These are phyloP conservation scores for Solioccasus polychromus DNA, from an alignment of 768 basidiomycete species.

Conservation along the genomic window DNA sequence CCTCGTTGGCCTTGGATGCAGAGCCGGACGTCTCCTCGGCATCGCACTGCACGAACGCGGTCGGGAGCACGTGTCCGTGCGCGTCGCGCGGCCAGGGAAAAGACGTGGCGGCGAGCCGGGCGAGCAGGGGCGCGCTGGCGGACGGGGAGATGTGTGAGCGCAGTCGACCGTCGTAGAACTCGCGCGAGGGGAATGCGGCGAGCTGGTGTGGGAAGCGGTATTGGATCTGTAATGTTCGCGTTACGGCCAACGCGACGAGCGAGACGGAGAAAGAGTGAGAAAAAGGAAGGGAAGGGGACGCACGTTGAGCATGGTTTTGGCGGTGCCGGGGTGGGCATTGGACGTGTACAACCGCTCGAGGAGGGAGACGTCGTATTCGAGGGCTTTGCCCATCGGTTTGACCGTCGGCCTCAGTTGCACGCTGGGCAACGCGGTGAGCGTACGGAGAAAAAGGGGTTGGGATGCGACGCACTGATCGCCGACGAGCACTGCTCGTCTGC, in stretches of 20 bases:
- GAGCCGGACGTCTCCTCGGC: conserved; percentile 57
- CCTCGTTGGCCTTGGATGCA: conserved; percentile 59
- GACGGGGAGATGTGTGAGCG: conserved; percentile 45
- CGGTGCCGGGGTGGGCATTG: conserved; percentile 32
- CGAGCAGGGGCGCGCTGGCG: conserved; percentile 35
- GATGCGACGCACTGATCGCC: conserved; percentile 60
- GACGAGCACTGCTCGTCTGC: conserved; percentile 54
- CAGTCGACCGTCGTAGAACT: conserved; percentile 59
- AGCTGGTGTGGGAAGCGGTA: conserved; percentile 61
- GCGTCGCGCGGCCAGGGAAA: conserved; percentile 60
- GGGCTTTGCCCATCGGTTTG: conserved; percentile 51
- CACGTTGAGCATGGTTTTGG: conserved; percentile 62
- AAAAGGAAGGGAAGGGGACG: no score
- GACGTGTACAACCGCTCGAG: conserved; percentile 56
- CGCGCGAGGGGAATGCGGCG: conserved; percentile 57
- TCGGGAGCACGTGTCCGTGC: conserved; percentile 40
- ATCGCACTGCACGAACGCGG: conserved; percentile 56
- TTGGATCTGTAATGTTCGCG: conserved; percentile 40
- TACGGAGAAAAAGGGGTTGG: background rate
- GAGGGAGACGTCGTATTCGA: conserved; percentile 59
- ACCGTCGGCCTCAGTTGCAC: conserved; percentile 70
- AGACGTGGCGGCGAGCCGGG: conserved; percentile 35
- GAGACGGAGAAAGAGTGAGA: no score
- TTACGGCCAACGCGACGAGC: no score
- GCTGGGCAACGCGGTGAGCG: conserved; percentile 30